Evolutionary conservation across 768 basidiomycete species (phyloP).

Genomic region (Rhodotorula toruloides): DNA sequence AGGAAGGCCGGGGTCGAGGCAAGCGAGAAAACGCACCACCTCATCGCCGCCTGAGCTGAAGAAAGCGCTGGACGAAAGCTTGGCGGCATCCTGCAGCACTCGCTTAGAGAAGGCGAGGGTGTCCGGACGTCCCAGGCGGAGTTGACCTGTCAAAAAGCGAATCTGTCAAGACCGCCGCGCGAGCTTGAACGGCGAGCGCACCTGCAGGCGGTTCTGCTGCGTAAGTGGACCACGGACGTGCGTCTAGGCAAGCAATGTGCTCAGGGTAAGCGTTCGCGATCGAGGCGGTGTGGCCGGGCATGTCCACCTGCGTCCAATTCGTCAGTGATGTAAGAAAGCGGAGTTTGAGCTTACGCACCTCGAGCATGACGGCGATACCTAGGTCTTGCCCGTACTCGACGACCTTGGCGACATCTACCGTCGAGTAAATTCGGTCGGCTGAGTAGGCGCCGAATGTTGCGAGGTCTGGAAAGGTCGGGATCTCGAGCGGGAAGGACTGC

Average conservation of each 20-base stretch:
- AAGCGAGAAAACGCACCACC: slow-evolving; percentile 60
- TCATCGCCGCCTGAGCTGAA: slow-evolving; percentile 74
- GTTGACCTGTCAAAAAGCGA: neutral
- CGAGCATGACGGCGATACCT: slow-evolving; percentile 66
- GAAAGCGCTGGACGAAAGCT: slow-evolving; percentile 56
- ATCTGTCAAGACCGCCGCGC: slow-evolving; percentile 52
- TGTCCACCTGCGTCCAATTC: slow-evolving; percentile 57
- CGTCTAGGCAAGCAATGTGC: slow-evolving; percentile 59
- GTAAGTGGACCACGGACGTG: slow-evolving; percentile 47
- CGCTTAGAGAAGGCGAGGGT: slow-evolving; percentile 52
- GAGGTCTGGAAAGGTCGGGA: slow-evolving; percentile 60
- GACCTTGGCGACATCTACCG: slow-evolving; percentile 58
- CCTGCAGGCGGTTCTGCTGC: slow-evolving; percentile 67
- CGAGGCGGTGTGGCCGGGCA: slow-evolving; percentile 70
- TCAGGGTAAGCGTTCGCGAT: slow-evolving; percentile 66
- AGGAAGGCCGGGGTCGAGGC: slow-evolving; percentile 17
- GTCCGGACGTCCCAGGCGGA: neutral
- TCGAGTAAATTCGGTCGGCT: slow-evolving; percentile 54
- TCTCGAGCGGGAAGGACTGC: slow-evolving; percentile 66
- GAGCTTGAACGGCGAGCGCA: slow-evolving; percentile 67
- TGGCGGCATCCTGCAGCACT: slow-evolving; percentile 54
- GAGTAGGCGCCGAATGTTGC: slow-evolving; percentile 61
- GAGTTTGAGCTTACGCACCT: slow-evolving; percentile 42
- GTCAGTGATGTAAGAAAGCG: neutral
- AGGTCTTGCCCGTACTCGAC: slow-evolving; percentile 66